Base-by-base conservation (phyloP, 371 early-diverging fungal genomes). In the Lichtheimia corymbifera region DNA sequence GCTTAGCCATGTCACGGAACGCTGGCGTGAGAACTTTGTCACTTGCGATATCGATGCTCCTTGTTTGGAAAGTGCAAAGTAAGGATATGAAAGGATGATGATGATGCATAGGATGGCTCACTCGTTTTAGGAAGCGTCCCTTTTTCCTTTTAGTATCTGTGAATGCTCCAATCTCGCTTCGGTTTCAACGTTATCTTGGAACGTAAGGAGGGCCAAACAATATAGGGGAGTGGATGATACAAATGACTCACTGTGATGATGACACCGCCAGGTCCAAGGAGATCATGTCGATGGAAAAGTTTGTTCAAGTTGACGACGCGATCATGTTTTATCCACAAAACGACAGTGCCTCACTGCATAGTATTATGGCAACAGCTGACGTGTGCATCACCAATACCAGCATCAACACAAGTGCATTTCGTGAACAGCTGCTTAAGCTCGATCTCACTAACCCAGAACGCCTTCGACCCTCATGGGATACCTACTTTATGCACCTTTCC, bases 401-500 rank as follows among this genome's bases (percentile, higher is more conserved):
- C 55, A 43, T 63, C 13, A 51, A 78, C 0, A 67, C 93, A 18
- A 20, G 45, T 12, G 61, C 52, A n/a, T 53, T 61, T 13, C 14
- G 22, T 5, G 49, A 24, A 12, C 28, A 15, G n/a, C 22, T 62
- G 14, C 22, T 42, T 11, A 41, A n/a, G 1, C 53, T 86, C 0
- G 79, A 92, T 35, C 71, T 96, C 54, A 71, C 79, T 41, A 83
- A 93, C 59, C 71, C 77, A 9, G 91, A 92, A 49, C 73, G 94
- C 6, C 72, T 94, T 43, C 81, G 97, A 27, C 97, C 98, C 0
- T 77, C 85, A 5, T 99, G 98, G 98, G 97, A 98, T 76, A 87
- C 92, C 0, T 99, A 99, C 66, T 99, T 99, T 76, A 97, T 99
- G 93, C 81, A 86, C 28, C 72, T 99, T n/a, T 93, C 97, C 4